phyloP scores from a whole-genome alignment of 345 rosid genomes.

The Lepidium africanum region DNA sequence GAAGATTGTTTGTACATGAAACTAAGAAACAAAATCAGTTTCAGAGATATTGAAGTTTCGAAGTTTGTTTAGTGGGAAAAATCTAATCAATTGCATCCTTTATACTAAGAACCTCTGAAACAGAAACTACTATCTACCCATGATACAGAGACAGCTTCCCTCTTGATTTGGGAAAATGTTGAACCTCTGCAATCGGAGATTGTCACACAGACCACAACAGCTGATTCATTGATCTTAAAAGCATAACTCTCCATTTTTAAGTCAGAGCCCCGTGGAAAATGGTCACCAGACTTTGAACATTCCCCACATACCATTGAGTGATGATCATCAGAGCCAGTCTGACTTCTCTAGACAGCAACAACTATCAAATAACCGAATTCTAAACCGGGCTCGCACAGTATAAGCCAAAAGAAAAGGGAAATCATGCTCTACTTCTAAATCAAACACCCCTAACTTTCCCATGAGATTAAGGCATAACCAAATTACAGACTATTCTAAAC shows the following conservation, averaged over 20 bases:
- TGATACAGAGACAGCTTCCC: neutral
- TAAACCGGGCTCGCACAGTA: neutral
- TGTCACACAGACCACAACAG: neutral
- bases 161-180: neutral
- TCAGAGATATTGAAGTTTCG: neutral
- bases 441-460: neutral
- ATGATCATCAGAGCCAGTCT: neutral
- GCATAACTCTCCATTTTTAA: neutral
- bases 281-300: neutral
- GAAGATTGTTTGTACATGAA: neutral
- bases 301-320: neutral
- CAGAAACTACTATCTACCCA: neutral
- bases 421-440: conserved; percentile 1
- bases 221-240: neutral
- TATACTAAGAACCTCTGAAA: neutral
- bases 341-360: too few relatives aligned
- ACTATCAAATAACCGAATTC: too few relatives aligned
- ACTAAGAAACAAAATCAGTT: neutral
- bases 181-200: neutral
- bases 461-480: neutral
- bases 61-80: neutral
- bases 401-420: neutral
- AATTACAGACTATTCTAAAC: neutral
- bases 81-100: neutral
- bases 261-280: neutral